Conservation (phyloP, 257 asterid genomes). For the Capsicum baccatum region DNA sequence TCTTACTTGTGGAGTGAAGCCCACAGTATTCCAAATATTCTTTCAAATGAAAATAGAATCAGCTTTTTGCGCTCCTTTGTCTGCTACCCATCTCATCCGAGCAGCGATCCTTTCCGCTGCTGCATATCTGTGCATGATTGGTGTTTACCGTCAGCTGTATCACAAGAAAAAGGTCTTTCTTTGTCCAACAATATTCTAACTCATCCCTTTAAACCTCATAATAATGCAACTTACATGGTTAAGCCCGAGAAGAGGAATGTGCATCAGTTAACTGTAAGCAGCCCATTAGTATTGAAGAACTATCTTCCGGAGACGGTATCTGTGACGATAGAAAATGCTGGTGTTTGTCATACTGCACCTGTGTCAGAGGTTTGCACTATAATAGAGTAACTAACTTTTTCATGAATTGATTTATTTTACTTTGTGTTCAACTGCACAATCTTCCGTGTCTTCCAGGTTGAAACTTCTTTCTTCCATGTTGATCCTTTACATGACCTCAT, state of each 20-base stretch:
- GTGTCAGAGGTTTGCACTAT: conserved; percentile 73
- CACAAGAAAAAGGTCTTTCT: conserved; percentile 49
- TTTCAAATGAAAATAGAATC: conserved; percentile 73
- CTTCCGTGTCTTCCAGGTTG: conserved; percentile 72
- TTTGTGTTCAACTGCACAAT: conserved; percentile 3
- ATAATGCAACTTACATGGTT: conserved; percentile 49
- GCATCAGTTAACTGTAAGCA: conserved; percentile 70
- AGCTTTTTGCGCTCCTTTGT: conserved; percentile 82
- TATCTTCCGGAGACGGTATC: conserved; percentile 79
- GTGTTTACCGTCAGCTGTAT: conserved; percentile 65
- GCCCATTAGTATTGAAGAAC: conserved; percentile 81
- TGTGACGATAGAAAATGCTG: conserved; percentile 75
- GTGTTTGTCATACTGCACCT: conserved; percentile 59
- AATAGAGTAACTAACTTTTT: conserved; percentile 22
- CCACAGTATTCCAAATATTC: conserved; percentile 75
- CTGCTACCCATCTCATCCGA: conserved; percentile 95
- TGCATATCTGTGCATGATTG: conserved; percentile 73
- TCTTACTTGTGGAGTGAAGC: conserved; percentile 95
- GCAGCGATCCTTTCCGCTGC: conserved; percentile 94
- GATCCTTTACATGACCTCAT: conserved; percentile 92
- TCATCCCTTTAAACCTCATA: conserved; percentile 40
- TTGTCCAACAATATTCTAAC: conserved; percentile 41
- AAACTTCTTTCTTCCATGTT: conserved; percentile 80
- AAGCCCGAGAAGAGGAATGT: conserved; percentile 60
- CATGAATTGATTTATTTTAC: conserved; percentile 23